These are phyloP conservation scores for Trichosporon sp. DNA, from an alignment of 1,284 basidiomycete species.

Conservation along the genomic window DNA sequence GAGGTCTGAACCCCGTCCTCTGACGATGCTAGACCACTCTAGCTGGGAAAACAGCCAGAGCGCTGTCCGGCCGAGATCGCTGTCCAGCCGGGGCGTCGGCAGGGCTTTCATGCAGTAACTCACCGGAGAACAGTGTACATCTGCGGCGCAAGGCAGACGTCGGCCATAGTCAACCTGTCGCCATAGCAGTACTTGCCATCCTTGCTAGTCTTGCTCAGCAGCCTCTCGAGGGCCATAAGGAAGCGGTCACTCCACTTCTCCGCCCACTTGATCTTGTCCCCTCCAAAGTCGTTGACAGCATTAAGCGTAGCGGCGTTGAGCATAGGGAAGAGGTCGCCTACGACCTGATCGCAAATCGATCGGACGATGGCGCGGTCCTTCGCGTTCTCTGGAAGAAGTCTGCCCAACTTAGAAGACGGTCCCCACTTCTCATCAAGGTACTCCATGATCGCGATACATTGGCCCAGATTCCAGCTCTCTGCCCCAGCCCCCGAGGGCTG, in stretches of 20 bases:
- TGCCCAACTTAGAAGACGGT: background rate
- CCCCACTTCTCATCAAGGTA: slow-evolving; percentile 14
- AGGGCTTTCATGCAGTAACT: background rate
- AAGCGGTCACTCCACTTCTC: slow-evolving; percentile 1
- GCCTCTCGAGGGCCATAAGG: slow-evolving; percentile 11
- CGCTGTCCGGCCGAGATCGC: too few relatives aligned
- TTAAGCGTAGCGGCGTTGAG: slow-evolving; percentile 10
- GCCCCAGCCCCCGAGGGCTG: background rate
- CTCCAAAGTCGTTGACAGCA: slow-evolving; percentile 8
- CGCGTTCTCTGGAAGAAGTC: slow-evolving; percentile 9
- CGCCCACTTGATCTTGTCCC: slow-evolving; percentile 11
- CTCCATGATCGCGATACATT: slow-evolving; percentile 18
- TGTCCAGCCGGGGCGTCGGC: too few relatives aligned
- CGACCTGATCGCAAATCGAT: slow-evolving; percentile 12
- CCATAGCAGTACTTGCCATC: slow-evolving; percentile 12
- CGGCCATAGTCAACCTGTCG: slow-evolving; percentile 15
- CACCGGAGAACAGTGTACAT: slow-evolving; percentile 15
- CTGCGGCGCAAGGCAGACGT: slow-evolving; percentile 15
- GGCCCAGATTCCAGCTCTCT: slow-evolving; percentile 11
- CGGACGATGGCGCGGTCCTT: slow-evolving; percentile 8
- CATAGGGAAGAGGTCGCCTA: slow-evolving; percentile 18
- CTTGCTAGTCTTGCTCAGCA: slow-evolving; percentile 5
- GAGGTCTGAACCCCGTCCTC: too few relatives aligned
- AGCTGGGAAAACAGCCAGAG: too few relatives aligned
- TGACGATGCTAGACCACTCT: too few relatives aligned